Base-by-base conservation (phyloP, 2,329 filamentous ascomycete species). In the Ophiostoma fasciatum region DNA sequence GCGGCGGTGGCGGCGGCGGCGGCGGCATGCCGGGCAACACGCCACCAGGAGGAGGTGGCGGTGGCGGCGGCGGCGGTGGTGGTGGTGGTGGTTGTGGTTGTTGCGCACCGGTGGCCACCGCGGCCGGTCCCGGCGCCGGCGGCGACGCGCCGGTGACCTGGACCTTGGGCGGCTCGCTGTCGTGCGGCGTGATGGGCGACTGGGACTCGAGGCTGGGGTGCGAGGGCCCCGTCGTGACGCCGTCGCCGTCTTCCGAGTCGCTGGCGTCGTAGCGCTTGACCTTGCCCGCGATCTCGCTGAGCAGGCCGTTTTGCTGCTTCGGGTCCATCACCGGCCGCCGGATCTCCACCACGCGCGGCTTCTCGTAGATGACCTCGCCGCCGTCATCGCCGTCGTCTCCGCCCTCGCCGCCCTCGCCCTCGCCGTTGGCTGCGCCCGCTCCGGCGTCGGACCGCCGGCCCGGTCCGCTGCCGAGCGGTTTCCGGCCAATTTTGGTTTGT, bases 271-370 rank as follows among this genome's bases (percentile, higher is more conserved):
- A 73, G 42, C 63, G 72, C 58, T 78, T 78, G 49, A 88, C 71
- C 58, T 81, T 90, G 34, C 76, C 71, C 23, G 74, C 71, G 46
- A 94, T 78, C 56, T 94, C 74, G 50, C 59, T 64, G 66, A 62
- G 67, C 59, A 63, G 78, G 51, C 60, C 88, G 54, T 52, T 74
- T 62, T 64, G 74, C 62, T 62, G 78, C 66, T 63, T 84, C 57
- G 58, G 70, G 45, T 73, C 66, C 47, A 74, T 60, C 23, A 66
- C 59, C 10, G 84, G 83, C 42, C 83, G 72, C 53, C 73, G 78
- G 58, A 88, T 73, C 55, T 90, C 71, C 39, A 94, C 72, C 33
- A 94, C 61, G 37, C 78, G 72, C 27, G 87, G 82, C 57, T 78
- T 88, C 58, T 87, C 82, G 44, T 78, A 81, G 18, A 88, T 58